Evolutionary conservation across 352 stramenopile genomes (phyloP).

Genomic region (Globisporangium canariense): DNA sequence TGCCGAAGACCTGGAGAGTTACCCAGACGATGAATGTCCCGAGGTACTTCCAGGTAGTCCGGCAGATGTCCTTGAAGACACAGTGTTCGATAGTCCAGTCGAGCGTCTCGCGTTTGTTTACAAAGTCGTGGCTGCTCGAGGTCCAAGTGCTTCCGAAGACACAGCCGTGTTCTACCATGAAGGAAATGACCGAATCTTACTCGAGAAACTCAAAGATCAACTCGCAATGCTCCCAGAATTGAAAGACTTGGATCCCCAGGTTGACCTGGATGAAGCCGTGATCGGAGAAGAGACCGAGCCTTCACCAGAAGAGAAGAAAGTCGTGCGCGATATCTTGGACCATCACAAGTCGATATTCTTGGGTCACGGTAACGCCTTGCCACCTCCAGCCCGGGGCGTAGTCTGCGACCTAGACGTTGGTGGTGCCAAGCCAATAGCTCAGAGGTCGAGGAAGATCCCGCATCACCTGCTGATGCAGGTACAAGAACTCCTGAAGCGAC

Average conservation of each 20-base stretch:
- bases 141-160: not conserved
- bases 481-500: not conserved
- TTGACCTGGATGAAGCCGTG: not conserved
- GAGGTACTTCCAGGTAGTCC: not conserved
- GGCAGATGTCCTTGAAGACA: not conserved
- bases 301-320: not conserved
- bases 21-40: not conserved
- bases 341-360: not conserved
- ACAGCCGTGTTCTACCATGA: slow-evolving; percentile 8
- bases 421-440: not conserved
- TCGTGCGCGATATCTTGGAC: not conserved
- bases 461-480: not conserved
- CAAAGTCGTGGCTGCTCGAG: not conserved
- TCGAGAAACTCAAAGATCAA: not conserved
- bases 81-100: not conserved
- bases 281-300: not conserved
- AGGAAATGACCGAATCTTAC: not conserved
- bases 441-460: not conserved
- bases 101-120: not conserved
- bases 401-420: slow-evolving; percentile 6
- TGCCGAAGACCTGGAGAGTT: no score
- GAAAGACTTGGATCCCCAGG: not conserved
- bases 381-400: not conserved
- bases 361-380: not conserved
- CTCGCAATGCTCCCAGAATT: not conserved